Percentiles rank a stretch among this genome's conserved stretches.
Conservation (phyloP, 139 green algal genomes). For the Mesotaenium endlicherianum region DNA sequence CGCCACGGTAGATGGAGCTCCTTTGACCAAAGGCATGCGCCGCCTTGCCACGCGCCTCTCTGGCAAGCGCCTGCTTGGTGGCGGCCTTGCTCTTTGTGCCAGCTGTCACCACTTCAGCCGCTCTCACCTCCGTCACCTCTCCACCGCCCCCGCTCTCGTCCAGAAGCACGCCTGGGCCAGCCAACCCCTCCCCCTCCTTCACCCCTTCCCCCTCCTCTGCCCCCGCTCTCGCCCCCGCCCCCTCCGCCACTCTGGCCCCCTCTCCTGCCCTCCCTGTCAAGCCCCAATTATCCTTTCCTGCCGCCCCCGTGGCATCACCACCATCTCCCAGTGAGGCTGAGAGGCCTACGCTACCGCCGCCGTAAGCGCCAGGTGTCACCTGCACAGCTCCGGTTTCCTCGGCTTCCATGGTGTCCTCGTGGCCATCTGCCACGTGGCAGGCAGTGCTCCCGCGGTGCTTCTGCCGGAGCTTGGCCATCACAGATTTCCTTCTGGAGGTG, state of each 20-base stretch:
- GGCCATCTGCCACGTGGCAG: no score
- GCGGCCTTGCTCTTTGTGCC: neutral
- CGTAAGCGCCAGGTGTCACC: no score
- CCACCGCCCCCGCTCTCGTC: neutral
- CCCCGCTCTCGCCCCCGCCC: neutral
- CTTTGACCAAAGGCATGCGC: neutral
- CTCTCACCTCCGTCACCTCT: neutral
- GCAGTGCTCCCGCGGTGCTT: no score
- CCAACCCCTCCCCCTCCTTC: neutral
- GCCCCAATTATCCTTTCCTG: no score
- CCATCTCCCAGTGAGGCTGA: no score
- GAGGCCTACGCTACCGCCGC: no score
- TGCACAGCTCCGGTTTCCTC: no score
- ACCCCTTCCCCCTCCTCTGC: neutral
- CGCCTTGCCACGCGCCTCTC: neutral
- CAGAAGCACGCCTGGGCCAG: neutral
- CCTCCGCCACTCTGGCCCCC: neutral
- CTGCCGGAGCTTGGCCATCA: no score
- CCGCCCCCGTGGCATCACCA: neutral
- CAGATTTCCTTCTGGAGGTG: no score
- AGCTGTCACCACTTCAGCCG: neutral
- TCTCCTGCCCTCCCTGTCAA: neutral
- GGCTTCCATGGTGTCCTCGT: no score
- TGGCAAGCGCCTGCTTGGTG: neutral
- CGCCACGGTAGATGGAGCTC: conserved; percentile 36